Evolutionary conservation across 2,329 filamentous ascomycete genomes (phyloP).

Genomic region (Neonectria magnoliae): DNA sequence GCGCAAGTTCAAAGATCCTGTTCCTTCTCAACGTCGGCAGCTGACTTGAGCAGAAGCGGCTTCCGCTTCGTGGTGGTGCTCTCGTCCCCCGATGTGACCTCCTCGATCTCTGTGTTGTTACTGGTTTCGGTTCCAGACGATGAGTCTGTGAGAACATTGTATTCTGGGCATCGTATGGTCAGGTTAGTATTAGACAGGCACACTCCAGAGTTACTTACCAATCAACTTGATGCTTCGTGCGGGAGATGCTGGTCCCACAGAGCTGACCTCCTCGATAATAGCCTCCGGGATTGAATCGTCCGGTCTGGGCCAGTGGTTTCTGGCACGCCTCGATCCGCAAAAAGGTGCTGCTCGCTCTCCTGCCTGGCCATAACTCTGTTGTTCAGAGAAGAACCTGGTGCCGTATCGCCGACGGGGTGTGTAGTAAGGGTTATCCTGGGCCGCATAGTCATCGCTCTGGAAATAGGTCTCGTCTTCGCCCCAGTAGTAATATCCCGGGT

Average conservation of each 20-base stretch:
- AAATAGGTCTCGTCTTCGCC: constrained; percentile 23
- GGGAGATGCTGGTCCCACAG: constrained; percentile 37
- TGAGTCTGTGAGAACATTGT: constrained; percentile 27
- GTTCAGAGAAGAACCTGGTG: constrained; percentile 20
- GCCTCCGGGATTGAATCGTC: constrained; percentile 43
- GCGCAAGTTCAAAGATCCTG: not conserved
- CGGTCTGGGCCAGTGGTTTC: constrained; percentile 2
- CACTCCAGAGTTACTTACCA: constrained; percentile 37
- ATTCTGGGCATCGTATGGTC: constrained; percentile 32
- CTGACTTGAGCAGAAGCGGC: constrained; percentile 1
- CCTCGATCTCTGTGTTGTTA: constrained; percentile 19
- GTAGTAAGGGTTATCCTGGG: constrained; percentile 49
- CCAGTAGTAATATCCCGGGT: constrained; percentile 20
- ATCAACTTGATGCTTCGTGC: constrained; percentile 39
- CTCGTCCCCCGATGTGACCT: constrained; percentile 26
- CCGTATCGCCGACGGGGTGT: constrained; percentile 38
- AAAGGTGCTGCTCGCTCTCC: not conserved
- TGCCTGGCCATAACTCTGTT: not conserved
- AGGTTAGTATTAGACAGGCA: constrained; percentile 23
- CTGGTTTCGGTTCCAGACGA: constrained; percentile 25
- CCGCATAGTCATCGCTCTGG: constrained; percentile 17
- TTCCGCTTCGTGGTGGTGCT: constrained; percentile 3
- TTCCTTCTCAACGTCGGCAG: not conserved
- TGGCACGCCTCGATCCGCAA: not conserved
- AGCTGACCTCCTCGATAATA: constrained; percentile 49